Evolutionary conservation across 2,329 filamentous ascomycete genomes (phyloP).

Genomic region (Arthrobotrys sphaeroides): DNA sequence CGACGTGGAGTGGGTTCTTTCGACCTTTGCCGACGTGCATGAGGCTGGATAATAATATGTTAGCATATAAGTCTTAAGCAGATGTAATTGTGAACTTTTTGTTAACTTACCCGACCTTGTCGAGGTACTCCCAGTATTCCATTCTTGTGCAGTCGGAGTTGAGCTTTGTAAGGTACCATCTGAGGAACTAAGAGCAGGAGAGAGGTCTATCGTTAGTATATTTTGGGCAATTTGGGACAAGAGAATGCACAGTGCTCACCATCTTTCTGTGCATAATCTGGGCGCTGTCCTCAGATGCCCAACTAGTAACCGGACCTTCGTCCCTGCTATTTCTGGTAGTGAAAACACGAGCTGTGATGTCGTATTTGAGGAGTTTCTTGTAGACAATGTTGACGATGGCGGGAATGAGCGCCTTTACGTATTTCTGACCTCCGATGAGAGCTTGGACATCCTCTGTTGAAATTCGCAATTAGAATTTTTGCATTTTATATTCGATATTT

Average conservation of each 20-base stretch:
- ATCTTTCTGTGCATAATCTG: conserved; percentile 52
- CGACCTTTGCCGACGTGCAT: conserved; percentile 69
- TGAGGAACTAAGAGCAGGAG: conserved; percentile 60
- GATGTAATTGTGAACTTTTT: background rate
- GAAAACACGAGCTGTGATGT: conserved; percentile 82
- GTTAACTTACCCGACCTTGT: conserved; percentile 75
- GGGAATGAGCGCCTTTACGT: conserved; percentile 82
- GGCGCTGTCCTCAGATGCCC: conserved; percentile 48
- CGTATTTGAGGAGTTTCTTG: conserved; percentile 80
- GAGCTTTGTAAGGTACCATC: conserved; percentile 78
- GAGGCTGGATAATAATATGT: conserved; percentile 8
- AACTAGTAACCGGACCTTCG: conserved; percentile 68
- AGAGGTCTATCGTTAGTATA: conserved; percentile 19
- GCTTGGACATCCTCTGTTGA: conserved; percentile 75
- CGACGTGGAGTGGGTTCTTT: conserved; percentile 76
- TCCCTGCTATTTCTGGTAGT: conserved; percentile 70
- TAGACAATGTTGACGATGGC: conserved; percentile 86
- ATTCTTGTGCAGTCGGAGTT: conserved; percentile 78
- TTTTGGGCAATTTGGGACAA: conserved; percentile 66
- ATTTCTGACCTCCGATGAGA: conserved; percentile 74
- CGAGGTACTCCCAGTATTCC: conserved; percentile 84
- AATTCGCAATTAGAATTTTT: conserved; percentile 11
- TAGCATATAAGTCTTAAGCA: conserved; percentile 72
- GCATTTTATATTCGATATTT: conserved; percentile 1
- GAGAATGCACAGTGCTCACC: conserved; percentile 21